Conservation (phyloP, 805 yeast genomes). For the Jamesozyma rosinii region DNA sequence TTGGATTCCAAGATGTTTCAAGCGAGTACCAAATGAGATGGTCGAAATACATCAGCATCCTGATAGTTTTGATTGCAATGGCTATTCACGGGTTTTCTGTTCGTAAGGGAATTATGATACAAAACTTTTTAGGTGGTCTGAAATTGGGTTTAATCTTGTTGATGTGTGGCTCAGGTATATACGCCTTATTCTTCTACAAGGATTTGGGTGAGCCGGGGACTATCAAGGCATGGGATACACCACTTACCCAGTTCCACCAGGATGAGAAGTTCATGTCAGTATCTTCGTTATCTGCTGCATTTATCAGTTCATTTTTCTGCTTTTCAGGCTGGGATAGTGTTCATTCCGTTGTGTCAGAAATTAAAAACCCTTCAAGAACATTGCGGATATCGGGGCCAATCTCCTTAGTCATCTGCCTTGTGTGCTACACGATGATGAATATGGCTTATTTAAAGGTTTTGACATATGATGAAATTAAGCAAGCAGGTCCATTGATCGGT, state of each 20-base stretch:
- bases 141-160: slow-evolving; percentile 47
- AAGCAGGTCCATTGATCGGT: slow-evolving; percentile 52
- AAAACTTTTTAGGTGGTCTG: slow-evolving; percentile 53
- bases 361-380: slow-evolving; percentile 49
- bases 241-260: slow-evolving; percentile 23
- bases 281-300: slow-evolving; percentile 45
- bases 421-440: slow-evolving; percentile 45
- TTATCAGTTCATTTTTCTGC: slow-evolving; percentile 50
- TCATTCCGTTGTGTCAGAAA: slow-evolving; percentile 53
- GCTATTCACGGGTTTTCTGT: slow-evolving; percentile 51
- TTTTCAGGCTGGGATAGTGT: slow-evolving; percentile 57
- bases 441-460: slow-evolving; percentile 48
- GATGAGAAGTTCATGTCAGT: slow-evolving; percentile 26
- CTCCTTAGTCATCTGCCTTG: slow-evolving; percentile 38
- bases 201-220: neutral
- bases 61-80: slow-evolving; percentile 31
- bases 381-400: slow-evolving; percentile 53
- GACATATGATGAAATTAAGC: slow-evolving; percentile 43
- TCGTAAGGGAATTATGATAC: slow-evolving; percentile 49
- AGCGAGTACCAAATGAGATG: slow-evolving; percentile 30
- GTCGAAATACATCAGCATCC: slow-evolving; percentile 37
- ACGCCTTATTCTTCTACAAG: slow-evolving; percentile 38
- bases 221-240: slow-evolving; percentile 5
- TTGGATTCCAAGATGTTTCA: slow-evolving; percentile 34
- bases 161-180: slow-evolving; percentile 51